Conservation (phyloP, 1,139 yeast species). For the Pneumocystis oryctolagi region DNA sequence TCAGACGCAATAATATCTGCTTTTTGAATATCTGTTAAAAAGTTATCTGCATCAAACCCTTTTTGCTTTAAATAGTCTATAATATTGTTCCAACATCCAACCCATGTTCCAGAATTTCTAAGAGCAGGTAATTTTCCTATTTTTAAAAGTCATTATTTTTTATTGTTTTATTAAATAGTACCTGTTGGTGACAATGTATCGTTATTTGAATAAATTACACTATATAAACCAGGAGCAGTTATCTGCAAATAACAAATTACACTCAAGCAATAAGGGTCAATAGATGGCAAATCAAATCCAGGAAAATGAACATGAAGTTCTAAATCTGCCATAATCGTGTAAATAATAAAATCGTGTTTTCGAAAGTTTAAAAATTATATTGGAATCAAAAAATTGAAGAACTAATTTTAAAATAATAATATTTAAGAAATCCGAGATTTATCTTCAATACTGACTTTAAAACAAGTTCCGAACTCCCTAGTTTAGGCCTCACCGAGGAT, state of each 20-base stretch:
- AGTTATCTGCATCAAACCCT: constrained; percentile 4
- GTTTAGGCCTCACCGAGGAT: background rate
- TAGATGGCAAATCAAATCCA: constrained; percentile 3
- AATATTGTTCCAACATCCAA: constrained; percentile 2
- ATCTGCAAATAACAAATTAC: constrained; percentile 2
- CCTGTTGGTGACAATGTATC: background rate
- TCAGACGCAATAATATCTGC: background rate
- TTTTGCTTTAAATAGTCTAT: constrained; percentile 4
- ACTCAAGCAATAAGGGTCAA: constrained; percentile 5
- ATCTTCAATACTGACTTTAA: too few species aligned
- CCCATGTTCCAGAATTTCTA: constrained; percentile 3
- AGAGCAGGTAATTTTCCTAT: constrained; percentile 5
- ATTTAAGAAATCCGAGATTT: background rate
- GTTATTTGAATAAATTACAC: background rate
- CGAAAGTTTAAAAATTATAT: background rate
- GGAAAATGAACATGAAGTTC: constrained; percentile 4
- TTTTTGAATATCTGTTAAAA: background rate
- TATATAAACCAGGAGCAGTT: constrained; percentile 1
- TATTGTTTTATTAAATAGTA: background rate
- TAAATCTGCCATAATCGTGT: background rate
- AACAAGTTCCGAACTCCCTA: background rate
- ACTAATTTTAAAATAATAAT: background rate
- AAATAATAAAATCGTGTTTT: background rate
- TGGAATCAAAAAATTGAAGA: background rate
- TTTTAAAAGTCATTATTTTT: background rate